Percentiles rank a stretch among this genome's conserved stretches.
Evolutionary conservation across 225 moss, liverwort and hornwort species (phyloP).

Genomic region (Thuidium tamariscinum): DNA sequence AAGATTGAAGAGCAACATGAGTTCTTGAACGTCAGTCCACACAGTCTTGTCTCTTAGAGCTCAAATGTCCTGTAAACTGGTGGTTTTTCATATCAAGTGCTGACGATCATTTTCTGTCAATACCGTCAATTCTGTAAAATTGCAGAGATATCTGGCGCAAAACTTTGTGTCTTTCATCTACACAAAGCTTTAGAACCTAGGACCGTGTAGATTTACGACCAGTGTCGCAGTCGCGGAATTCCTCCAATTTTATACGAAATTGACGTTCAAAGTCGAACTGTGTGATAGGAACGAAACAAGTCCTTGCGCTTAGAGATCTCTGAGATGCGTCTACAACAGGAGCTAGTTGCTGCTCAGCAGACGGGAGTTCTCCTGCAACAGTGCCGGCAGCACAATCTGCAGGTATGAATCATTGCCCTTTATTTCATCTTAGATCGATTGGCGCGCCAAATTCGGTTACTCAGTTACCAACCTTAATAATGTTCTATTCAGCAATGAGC

Average conservation of each 20-base stretch:
- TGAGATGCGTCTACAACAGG: slow-evolving; percentile 29
- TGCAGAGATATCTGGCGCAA: background rate
- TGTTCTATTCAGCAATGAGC: background rate
- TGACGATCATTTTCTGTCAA: background rate
- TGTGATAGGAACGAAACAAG: slow-evolving; percentile 46
- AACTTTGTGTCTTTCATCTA: background rate
- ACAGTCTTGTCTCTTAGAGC: background rate
- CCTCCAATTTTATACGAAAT: background rate
- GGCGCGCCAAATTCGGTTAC: background rate
- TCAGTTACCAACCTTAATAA: background rate
- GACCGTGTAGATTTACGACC: no score
- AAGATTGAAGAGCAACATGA: background rate
- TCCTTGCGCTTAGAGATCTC: slow-evolving; percentile 36
- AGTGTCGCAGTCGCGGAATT: background rate
- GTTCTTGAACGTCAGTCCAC: background rate
- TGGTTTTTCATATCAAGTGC: background rate
- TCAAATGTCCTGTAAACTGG: background rate
- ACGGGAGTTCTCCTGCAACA: slow-evolving; percentile 39
- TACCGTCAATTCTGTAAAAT: background rate
- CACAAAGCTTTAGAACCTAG: background rate
- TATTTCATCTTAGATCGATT: no score
- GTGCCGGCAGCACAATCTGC: slow-evolving; percentile 42
- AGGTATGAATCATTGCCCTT: slow-evolving; percentile 8
- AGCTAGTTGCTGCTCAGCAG: slow-evolving; percentile 37
- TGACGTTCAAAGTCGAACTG: background rate